A percentile compares a stretch with the other conserved stretches of the same genome.
phyloP scores from a whole-genome alignment of 331 rosid species.

The Stylosanthes scabra region DNA sequence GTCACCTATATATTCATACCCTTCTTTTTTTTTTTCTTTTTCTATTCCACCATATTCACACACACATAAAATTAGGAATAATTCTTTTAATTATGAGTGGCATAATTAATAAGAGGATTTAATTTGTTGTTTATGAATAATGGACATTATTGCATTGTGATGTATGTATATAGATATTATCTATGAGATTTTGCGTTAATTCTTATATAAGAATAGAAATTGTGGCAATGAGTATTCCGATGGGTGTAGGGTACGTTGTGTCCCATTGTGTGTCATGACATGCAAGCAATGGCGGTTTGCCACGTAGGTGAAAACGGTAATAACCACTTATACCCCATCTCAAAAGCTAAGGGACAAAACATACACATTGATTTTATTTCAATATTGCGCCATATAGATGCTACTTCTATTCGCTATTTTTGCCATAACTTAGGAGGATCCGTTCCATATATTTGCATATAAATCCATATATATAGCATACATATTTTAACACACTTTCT shows the following conservation, averaged over 20 bases:
- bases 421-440: slow-evolving; percentile 10
- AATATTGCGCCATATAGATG: slow-evolving; percentile 19
- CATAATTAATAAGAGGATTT: too few species aligned
- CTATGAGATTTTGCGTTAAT: slow-evolving; percentile 43
- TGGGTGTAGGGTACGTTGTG: slow-evolving; percentile 30
- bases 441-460: slow-evolving; percentile 7
- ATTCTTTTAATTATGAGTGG: too few species aligned
- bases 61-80: too few species aligned
- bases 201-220: slow-evolving; percentile 33
- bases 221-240: slow-evolving; percentile 44
- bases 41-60: too few species aligned
- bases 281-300: slow-evolving; percentile 43
- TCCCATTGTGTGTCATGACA: slow-evolving; percentile 32
- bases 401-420: slow-evolving; percentile 10
- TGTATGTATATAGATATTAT: slow-evolving; percentile 43
- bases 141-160: slow-evolving; percentile 29
- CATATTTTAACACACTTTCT: neutral
- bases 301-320: slow-evolving; percentile 34
- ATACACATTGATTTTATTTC: neutral
- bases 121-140: neutral
- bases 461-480: neutral
- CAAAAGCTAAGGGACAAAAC: slow-evolving; percentile 25
- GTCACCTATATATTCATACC: slow-evolving; percentile 10
- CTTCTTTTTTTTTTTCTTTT: neutral
- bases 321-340: slow-evolving; percentile 3